A percentile compares a stretch with the other conserved stretches of the same genome.
phyloP scores from a whole-genome alignment of 805 yeast genomes.

The Kregervanrija fluxuum region DNA sequence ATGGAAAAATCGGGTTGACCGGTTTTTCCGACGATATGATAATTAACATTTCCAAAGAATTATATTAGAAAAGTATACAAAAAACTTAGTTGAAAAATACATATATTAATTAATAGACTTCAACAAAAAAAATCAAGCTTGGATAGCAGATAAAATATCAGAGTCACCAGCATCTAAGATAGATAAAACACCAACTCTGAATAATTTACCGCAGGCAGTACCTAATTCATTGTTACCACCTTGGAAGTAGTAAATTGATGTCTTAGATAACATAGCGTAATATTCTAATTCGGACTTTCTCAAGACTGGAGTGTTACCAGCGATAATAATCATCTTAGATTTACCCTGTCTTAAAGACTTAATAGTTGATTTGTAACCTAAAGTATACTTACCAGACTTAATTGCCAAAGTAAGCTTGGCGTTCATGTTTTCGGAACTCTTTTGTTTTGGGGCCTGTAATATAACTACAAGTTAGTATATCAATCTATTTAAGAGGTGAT shows the following conservation, averaged over 20 bases:
- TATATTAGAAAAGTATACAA: too few relatives aligned
- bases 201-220: conserved; percentile 99
- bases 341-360: conserved; percentile 98
- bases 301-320: conserved; percentile 99
- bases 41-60: too few relatives aligned
- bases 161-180: conserved; percentile 99
- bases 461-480: conserved; percentile 33
- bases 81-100: not conserved
- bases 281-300: conserved; percentile 99
- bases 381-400: conserved; percentile 99
- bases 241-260: conserved; percentile 96
- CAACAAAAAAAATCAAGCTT: conserved; percentile 14
- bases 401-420: conserved; percentile 95
- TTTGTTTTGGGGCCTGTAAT: conserved; percentile 91
- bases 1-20: too few relatives aligned
- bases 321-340: conserved; percentile 96
- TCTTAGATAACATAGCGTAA: conserved; percentile 99
- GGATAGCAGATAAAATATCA: conserved; percentile 78
- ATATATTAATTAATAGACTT: not conserved
- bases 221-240: conserved; percentile 99
- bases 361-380: conserved; percentile 98
- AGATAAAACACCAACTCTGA: conserved; percentile 98
- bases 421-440: conserved; percentile 90
- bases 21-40: too few relatives aligned
- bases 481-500: too few relatives aligned